Evolutionary conservation across 345 rosid genomes (phyloP), one percentile per base, ranked within the genome.

Genomic region (Heritiera fomes): DNA sequence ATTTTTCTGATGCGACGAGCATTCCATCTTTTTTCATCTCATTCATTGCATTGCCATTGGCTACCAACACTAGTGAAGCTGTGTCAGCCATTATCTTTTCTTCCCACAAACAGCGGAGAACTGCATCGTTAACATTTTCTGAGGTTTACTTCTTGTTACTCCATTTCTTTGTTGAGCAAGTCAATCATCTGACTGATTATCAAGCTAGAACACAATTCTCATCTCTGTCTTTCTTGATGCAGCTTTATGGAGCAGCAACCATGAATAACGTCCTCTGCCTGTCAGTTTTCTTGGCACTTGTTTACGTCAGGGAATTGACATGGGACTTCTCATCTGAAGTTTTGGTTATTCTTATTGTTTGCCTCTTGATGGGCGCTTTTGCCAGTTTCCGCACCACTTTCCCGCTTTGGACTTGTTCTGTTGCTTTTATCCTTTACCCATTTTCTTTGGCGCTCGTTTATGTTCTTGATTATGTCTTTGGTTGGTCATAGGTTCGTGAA

Each of bases 291-390:
- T 81, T 93, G 78, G 94, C 94, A 0, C 88, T 95, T 23, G 98
- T 95, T 23, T 95, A 92, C 65, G 11, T 77, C 6, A 79, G 98
- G 83, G 98, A 89, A 65, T 82, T 95, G 76, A 89, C 93, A 30
- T 95, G 98, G 98, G 93, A 95, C 89, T 95, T 95, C 83, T 95
- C 98, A 64, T 81, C 98, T 5, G 98, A 95, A 87, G 98, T 95
- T 82, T 85, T 95, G 32, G 90, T 93, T 45, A 93, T 95, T 74
- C 86, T 92, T 61, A 90, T 95, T 0, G 95, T 92, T 14, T 93
- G 98, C 84, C 11, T 93, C 0, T 88, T 95, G 81, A 95, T 91
- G 98, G 92, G 93, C 1, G 76, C 69, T 71, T 93, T 93, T 30
- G 95, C 89, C 18, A 95, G 98, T 80, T 90, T 91, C 90, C 91